Conservation (phyloP, 129 eudicot genomes). For the Artemisia argyi region DNA sequence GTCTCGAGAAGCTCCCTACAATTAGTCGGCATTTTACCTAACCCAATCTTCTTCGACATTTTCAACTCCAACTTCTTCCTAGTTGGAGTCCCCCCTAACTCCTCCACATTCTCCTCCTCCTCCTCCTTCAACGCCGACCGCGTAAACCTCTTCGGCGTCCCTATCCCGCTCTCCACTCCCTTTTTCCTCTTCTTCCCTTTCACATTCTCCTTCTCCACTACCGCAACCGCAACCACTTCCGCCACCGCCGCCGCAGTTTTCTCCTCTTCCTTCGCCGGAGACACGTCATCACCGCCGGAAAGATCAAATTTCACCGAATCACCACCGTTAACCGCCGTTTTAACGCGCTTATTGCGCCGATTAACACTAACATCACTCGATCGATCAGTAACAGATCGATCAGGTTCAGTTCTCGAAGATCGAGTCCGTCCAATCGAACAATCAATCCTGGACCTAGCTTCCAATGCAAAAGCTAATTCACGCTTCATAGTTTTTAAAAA, state of each 20-base stretch:
- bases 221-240: not conserved
- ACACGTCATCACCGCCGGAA: constrained; percentile 12
- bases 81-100: constrained; percentile 35
- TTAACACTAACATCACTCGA: constrained; percentile 33
- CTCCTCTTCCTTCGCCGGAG: constrained; percentile 3
- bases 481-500: constrained; percentile 34
- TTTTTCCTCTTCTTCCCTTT: constrained; percentile 18
- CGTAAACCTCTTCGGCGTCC: constrained; percentile 56
- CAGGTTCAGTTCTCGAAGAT: constrained; percentile 18
- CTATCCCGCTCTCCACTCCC: not conserved
- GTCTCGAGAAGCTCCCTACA: constrained; percentile 82
- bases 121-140: constrained; percentile 58
- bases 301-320: constrained; percentile 30
- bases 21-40: constrained; percentile 52
- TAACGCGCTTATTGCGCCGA: constrained; percentile 51
- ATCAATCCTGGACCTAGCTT: constrained; percentile 44
- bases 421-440: constrained; percentile 48
- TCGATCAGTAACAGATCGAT: constrained; percentile 18
- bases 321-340: constrained; percentile 23
- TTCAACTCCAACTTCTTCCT: constrained; percentile 58
- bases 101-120: constrained; percentile 23
- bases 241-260: too few relatives aligned
- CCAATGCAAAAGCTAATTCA: constrained; percentile 52
- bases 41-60: constrained; percentile 56
- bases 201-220: constrained; percentile 25